Evolutionary conservation across 2,329 filamentous ascomycete species (phyloP), one percentile per base, ranked within the genome.

Genomic region (Truncatella angustata): DNA sequence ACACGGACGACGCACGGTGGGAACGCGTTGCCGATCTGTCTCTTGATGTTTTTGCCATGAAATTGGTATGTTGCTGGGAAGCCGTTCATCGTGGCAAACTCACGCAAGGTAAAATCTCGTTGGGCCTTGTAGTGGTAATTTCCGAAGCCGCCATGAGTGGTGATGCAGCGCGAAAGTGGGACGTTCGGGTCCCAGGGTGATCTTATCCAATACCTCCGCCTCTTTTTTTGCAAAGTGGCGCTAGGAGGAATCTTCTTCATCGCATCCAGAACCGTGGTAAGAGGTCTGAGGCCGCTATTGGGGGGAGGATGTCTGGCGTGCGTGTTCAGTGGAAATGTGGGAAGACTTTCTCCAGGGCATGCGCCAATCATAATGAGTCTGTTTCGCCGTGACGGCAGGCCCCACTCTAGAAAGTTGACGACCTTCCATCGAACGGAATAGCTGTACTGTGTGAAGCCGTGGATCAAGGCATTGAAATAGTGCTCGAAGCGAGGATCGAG

Each of bases 21-120:
- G 14, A 93, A 90, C 0, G 89, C 90, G 61, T 94, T 93, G 0
- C 90, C 90, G 56, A 93, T 88, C 64, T 91, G 88, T 56, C 74
- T 79, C 58, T 79, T 79, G 14, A 81, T 70, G 12, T 67, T 64
- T 0, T 66, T 72, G 0, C 69, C 70, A 0, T 70, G 55, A 60
- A 93, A 92, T 0, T 66, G 64, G 63, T 90, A 86, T 2, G 71
- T 63, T 0, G 69, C 54, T 0, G 87, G 87, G 49, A 94, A 94
- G 0, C 85, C 85, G 57, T 91, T 87, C 0, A 94, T 65, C 2
- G 75, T 75, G 0, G 89, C 87, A 21, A 82, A 77, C 63, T 95
- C 90, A 1, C 86, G 76, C 4, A 81, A 64, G 0, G 86, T 92
- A 44, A 88, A 86, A 0, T 77, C 73, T 1, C 90, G 71, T 1